These are phyloP conservation scores for Dendrobium huoshanense DNA, from an alignment of 106 monocot genomes.

Conservation along the genomic window DNA sequence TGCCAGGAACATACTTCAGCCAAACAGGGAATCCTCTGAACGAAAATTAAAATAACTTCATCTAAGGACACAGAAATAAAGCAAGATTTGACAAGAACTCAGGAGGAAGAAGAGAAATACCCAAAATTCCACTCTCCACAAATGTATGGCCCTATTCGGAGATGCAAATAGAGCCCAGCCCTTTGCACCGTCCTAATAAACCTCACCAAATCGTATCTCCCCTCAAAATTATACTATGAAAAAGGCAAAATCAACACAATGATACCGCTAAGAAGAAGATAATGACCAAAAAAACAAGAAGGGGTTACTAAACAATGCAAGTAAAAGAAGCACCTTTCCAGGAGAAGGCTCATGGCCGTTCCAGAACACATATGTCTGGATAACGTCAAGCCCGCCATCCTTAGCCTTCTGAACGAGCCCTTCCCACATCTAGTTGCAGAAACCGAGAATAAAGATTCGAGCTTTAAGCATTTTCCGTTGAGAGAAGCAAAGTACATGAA, in stretches of 20 bases:
- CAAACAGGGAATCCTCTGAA: slow-evolving; percentile 93
- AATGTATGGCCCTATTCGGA: slow-evolving; percentile 87
- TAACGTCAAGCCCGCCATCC: slow-evolving; percentile 59
- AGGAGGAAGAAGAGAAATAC: slow-evolving; percentile 24
- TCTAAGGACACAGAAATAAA: slow-evolving; percentile 6
- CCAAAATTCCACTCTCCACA: slow-evolving; percentile 99
- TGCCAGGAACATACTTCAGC: slow-evolving; percentile 97
- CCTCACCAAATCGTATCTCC: slow-evolving; percentile 90
- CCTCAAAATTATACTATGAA: slow-evolving; percentile 87
- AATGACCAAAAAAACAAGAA: slow-evolving; percentile 31
- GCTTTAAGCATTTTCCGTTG: background rate
- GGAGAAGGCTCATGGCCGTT: slow-evolving; percentile 77
- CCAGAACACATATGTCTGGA: slow-evolving; percentile 75
- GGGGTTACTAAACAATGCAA: slow-evolving; percentile 70
- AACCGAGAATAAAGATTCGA: slow-evolving; percentile 9
- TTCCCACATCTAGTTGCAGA: slow-evolving; percentile 75
- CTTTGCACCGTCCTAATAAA: slow-evolving; percentile 87
- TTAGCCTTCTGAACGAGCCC: slow-evolving; percentile 74
- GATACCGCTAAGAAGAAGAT: background rate
- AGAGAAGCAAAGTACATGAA: background rate
- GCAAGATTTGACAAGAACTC: background rate
- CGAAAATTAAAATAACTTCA: background rate
- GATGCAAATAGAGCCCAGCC: slow-evolving; percentile 80
- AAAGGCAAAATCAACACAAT: slow-evolving; percentile 8
- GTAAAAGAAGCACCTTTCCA: slow-evolving; percentile 66